phyloP scores from a whole-genome alignment of 202 grass and related monocot species.

The Brachypodium distachyon region DNA sequence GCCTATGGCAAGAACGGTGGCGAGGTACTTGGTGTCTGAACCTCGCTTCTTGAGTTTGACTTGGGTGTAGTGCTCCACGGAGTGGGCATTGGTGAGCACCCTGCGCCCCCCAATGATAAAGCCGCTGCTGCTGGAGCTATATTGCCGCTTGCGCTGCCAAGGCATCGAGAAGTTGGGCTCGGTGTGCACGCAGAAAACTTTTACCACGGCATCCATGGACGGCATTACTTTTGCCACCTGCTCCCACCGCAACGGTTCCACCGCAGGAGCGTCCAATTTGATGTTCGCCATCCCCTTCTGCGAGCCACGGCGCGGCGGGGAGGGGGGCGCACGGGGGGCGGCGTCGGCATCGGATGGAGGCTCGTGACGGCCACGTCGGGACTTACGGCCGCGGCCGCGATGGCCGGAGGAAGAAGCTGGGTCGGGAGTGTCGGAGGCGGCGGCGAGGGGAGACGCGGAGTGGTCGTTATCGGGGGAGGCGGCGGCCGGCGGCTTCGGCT shows the following conservation, averaged over 20 bases:
- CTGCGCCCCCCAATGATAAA: slow-evolving; percentile 62
- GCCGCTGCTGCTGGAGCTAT: slow-evolving; percentile 84
- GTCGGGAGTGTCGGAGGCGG: slow-evolving; percentile 14
- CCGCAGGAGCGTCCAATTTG: background rate
- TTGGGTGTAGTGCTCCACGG: slow-evolving; percentile 88
- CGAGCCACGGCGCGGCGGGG: slow-evolving; percentile 28
- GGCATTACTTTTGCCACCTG: slow-evolving; percentile 67
- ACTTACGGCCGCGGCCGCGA: slow-evolving; percentile 12
- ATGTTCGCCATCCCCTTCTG: slow-evolving; percentile 19
- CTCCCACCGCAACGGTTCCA: slow-evolving; percentile 52
- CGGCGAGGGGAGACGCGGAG: slow-evolving; percentile 15
- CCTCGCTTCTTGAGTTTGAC: slow-evolving; percentile 96
- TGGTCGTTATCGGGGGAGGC: slow-evolving; percentile 6
- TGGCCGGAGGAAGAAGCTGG: slow-evolving; percentile 12
- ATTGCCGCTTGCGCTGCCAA: slow-evolving; percentile 92
- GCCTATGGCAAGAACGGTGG: slow-evolving; percentile 84
- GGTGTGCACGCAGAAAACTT: slow-evolving; percentile 96
- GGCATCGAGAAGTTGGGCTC: slow-evolving; percentile 95
- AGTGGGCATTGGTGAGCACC: slow-evolving; percentile 93
- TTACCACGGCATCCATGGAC: slow-evolving; percentile 92
- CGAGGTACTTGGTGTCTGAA: slow-evolving; percentile 85
- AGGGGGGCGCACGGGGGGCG: background rate
- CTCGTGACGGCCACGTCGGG: slow-evolving; percentile 24
- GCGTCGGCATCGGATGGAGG: slow-evolving; percentile 30
- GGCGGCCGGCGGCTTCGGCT: slow-evolving; percentile 22